Evolutionary conservation across 2,329 filamentous ascomycete species (phyloP).

Genomic region (Leptographium procerum): DNA sequence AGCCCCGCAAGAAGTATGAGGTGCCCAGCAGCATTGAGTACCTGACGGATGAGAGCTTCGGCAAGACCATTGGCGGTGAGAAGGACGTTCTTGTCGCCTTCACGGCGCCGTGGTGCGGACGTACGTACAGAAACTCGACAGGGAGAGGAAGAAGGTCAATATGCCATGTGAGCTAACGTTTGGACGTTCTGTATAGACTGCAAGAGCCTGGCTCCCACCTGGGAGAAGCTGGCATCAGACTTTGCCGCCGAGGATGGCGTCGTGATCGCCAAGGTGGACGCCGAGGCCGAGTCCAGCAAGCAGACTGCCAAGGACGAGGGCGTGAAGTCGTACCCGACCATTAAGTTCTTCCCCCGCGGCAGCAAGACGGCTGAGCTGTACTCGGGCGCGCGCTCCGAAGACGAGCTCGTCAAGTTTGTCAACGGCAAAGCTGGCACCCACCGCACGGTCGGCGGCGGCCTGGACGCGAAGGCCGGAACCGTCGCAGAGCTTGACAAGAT

Average conservation of each 20-base stretch:
- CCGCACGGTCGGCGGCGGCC: conserved; percentile 67
- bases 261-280: conserved; percentile 89
- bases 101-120: conserved; percentile 96
- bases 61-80: conserved; percentile 64
- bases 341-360: conserved; percentile 92
- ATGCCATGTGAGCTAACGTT: background rate
- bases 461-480: conserved; percentile 70
- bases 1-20: conserved; percentile 64
- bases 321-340: conserved; percentile 83
- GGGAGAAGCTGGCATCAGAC: conserved; percentile 76
- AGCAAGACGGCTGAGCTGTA: conserved; percentile 62
- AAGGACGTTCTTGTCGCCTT: conserved; percentile 92
- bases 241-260: conserved; percentile 67
- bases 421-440: conserved; percentile 85
- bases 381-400: conserved; percentile 63
- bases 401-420: conserved; percentile 66
- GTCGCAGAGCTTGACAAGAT: conserved; percentile 68
- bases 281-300: conserved; percentile 75
- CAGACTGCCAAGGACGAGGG: conserved; percentile 63
- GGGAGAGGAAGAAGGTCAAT: background rate
- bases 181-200: conserved; percentile 73
- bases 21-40: conserved; percentile 65
- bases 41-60: conserved; percentile 71
- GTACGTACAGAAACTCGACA: conserved; percentile 45
- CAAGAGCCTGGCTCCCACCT: conserved; percentile 83